A percentile compares a stretch with the other conserved stretches of the same genome.
phyloP scores from a whole-genome alignment of 2,329 filamentous ascomycete species.

The Monosporascus ibericus region DNA sequence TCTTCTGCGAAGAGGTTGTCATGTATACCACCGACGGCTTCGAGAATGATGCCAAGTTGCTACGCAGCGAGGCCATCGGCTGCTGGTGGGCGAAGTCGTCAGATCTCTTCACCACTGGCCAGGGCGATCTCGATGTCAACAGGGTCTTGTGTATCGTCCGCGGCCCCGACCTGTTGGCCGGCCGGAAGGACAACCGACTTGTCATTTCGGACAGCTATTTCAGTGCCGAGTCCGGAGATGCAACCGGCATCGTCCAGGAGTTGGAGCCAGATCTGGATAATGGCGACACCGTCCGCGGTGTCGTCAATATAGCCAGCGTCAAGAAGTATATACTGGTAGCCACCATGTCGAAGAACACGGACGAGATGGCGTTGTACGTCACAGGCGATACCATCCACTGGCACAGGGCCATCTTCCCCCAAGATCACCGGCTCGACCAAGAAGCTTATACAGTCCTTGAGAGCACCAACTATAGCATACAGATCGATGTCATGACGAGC shows the following conservation, averaged over 20 bases:
- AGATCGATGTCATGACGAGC: slow-evolving; percentile 83
- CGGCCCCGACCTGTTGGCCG: slow-evolving; percentile 63
- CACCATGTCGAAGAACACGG: slow-evolving; percentile 69
- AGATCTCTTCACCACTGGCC: slow-evolving; percentile 64
- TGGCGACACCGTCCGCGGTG: slow-evolving; percentile 67
- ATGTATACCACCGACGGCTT: slow-evolving; percentile 86
- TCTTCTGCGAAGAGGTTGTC: slow-evolving; percentile 57
- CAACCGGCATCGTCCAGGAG: slow-evolving; percentile 46
- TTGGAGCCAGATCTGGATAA: slow-evolving; percentile 73
- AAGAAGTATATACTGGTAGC: slow-evolving; percentile 86
- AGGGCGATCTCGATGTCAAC: slow-evolving; percentile 58
- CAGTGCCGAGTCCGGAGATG: slow-evolving; percentile 36
- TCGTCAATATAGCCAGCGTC: slow-evolving; percentile 75
- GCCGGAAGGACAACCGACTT: slow-evolving; percentile 69
- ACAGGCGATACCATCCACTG: slow-evolving; percentile 77
- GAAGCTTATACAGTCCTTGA: slow-evolving; percentile 91
- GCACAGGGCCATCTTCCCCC: slow-evolving; percentile 87
- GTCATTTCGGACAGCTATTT: slow-evolving; percentile 83
- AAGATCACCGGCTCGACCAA: slow-evolving; percentile 72
- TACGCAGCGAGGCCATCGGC: slow-evolving; percentile 64
- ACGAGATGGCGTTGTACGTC: slow-evolving; percentile 88
- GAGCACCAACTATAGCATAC: slow-evolving; percentile 95
- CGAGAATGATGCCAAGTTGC: slow-evolving; percentile 53
- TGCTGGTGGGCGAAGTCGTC: slow-evolving; percentile 86
- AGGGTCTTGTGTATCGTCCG: slow-evolving; percentile 72